These are phyloP conservation scores for Pleoardoris graminearum DNA, from an alignment of 2,329 filamentous ascomycete species.

Conservation along the genomic window DNA sequence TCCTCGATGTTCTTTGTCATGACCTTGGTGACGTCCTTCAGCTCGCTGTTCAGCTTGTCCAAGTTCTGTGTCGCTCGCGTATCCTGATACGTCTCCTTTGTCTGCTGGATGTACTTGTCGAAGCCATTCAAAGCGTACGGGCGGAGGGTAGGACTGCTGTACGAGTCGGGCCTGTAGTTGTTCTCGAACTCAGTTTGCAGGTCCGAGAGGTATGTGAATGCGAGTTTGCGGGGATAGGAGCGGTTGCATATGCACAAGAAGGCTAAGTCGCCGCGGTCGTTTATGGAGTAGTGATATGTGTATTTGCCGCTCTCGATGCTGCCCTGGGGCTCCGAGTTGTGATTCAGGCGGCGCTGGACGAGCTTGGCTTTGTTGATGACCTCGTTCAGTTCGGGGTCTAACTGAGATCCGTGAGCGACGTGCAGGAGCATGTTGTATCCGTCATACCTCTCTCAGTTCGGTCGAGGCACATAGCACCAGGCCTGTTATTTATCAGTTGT, in stretches of 20 bases:
- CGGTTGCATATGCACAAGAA: slow-evolving; percentile 93
- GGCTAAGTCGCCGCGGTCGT: slow-evolving; percentile 68
- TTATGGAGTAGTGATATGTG: slow-evolving; percentile 88
- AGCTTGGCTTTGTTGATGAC: slow-evolving; percentile 91
- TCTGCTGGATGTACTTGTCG: slow-evolving; percentile 93
- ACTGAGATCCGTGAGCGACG: slow-evolving; percentile 45
- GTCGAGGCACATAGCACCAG: slow-evolving; percentile 93
- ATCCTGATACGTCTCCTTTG: slow-evolving; percentile 92
- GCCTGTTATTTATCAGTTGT: slow-evolving; percentile 58
- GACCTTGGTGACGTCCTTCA: slow-evolving; percentile 96
- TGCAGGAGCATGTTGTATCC: slow-evolving; percentile 4
- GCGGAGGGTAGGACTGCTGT: slow-evolving; percentile 73
- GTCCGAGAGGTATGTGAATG: slow-evolving; percentile 97
- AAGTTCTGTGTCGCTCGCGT: slow-evolving; percentile 88
- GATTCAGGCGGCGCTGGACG: slow-evolving; percentile 83
- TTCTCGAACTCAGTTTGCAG: slow-evolving; percentile 87
- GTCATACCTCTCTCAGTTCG: slow-evolving; percentile 76
- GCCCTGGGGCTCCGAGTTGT: slow-evolving; percentile 87
- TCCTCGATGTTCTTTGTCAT: slow-evolving; percentile 99
- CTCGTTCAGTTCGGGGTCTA: slow-evolving; percentile 76
- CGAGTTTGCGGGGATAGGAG: slow-evolving; percentile 95
- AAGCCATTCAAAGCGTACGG: slow-evolving; percentile 98
- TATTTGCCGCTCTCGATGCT: slow-evolving; percentile 85
- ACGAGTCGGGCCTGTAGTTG: slow-evolving; percentile 74
- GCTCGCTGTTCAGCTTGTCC: slow-evolving; percentile 93